Conservation (phyloP, 129 eudicot species). For the Gnaphalium uliginosum region DNA sequence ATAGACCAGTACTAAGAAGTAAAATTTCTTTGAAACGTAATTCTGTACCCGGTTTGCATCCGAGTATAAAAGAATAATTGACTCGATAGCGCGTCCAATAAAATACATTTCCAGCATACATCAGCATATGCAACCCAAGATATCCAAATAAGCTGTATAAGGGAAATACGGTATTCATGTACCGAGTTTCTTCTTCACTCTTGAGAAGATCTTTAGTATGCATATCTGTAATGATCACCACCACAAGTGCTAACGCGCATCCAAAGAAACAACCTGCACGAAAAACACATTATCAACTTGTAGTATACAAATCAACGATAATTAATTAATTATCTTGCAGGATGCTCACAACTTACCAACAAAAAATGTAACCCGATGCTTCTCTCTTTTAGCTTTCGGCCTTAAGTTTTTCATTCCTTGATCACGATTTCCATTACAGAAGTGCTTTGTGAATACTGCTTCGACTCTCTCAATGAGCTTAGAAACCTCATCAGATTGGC, state of each 20-base stretch:
- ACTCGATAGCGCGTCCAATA: slow-evolving; percentile 44
- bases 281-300: not conserved
- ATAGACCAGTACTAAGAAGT: slow-evolving; percentile 53
- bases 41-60: slow-evolving; percentile 51
- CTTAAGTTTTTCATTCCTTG: slow-evolving; percentile 48
- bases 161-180: slow-evolving; percentile 67
- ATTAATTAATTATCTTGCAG: not conserved
- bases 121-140: slow-evolving; percentile 42
- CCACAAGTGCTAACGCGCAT: slow-evolving; percentile 58
- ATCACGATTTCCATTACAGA: slow-evolving; percentile 46
- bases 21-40: slow-evolving; percentile 52
- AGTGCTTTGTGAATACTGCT: slow-evolving; percentile 51
- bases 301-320: not conserved
- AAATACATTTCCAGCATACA: slow-evolving; percentile 38
- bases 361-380: slow-evolving; percentile 44
- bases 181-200: slow-evolving; percentile 29
- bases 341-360: slow-evolving; percentile 35
- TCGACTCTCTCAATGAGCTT: slow-evolving; percentile 56
- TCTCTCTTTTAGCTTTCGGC: slow-evolving; percentile 46
- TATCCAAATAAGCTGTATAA: slow-evolving; percentile 60
- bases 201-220: slow-evolving; percentile 45
- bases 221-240: slow-evolving; percentile 35
- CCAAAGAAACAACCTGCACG: slow-evolving; percentile 56
- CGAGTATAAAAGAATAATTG: slow-evolving; percentile 48
- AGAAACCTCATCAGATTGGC: slow-evolving; percentile 57